Percentiles rank a stretch among this genome's conserved stretches.
These are phyloP conservation scores for Pseudoneurospora amorphoporcata DNA, from an alignment of 495 filamentous ascomycete species.

Conservation along the genomic window DNA sequence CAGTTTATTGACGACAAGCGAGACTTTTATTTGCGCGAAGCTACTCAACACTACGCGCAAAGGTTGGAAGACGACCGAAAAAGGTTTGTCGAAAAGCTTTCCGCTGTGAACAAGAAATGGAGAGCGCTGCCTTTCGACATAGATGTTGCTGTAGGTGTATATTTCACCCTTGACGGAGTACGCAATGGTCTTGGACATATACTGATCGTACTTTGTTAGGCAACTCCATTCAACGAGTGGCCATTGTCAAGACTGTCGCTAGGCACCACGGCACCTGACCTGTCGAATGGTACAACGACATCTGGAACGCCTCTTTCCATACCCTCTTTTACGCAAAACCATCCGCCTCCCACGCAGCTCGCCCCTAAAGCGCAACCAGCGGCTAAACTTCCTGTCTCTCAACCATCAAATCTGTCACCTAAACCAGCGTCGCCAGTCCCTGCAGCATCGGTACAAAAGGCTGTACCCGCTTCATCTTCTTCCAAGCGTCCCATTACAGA, in stretches of 20 bases:
- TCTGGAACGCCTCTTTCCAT: background rate
- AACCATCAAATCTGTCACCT: background rate
- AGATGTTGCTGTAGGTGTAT: background rate
- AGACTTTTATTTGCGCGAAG: background rate
- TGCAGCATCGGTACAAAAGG: background rate
- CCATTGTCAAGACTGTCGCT: background rate
- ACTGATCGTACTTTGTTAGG: background rate
- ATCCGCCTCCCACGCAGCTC: background rate
- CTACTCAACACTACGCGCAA: background rate
- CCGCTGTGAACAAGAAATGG: background rate
- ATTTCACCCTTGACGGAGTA: background rate
- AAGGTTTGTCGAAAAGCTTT: background rate
- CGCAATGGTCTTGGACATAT: background rate
- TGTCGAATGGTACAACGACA: background rate
- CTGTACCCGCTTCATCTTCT: background rate
- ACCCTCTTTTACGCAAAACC: background rate
- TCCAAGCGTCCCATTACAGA: background rate
- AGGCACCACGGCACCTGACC: background rate
- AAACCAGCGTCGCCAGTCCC: background rate
- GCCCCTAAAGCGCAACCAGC: background rate
- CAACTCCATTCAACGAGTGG: background rate
- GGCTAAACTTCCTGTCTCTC: background rate
- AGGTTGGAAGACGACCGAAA: background rate
- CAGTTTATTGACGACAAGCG: background rate
- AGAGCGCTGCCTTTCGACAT: background rate